phyloP scores from a whole-genome alignment of 768 basidiomycete species.

The Kwoniella shandongensis region DNA sequence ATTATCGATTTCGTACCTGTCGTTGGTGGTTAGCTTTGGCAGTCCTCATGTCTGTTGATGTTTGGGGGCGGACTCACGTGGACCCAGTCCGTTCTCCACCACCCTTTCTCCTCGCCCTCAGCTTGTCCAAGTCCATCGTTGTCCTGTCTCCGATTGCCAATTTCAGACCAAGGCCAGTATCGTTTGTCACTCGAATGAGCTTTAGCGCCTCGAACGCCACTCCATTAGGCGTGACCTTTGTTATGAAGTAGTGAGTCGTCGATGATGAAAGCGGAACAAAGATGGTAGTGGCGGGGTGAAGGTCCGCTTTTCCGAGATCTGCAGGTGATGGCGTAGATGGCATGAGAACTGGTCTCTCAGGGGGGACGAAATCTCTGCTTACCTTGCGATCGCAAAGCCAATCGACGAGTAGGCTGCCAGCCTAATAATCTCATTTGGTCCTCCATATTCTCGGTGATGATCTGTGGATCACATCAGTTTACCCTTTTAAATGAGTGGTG shows the following conservation, averaged over 20 bases:
- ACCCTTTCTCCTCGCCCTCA: conserved; percentile 36
- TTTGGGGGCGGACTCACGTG: conserved; percentile 9
- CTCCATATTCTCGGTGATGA: conserved; percentile 76
- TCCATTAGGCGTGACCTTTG: conserved; percentile 73
- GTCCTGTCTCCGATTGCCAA: conserved; percentile 34
- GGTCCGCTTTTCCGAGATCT: conserved; percentile 75
- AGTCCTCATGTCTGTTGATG: not conserved
- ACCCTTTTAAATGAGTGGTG: not conserved
- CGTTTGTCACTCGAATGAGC: conserved; percentile 24
- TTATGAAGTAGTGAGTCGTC: conserved; percentile 70
- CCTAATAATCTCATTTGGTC: conserved; percentile 81
- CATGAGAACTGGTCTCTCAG: too few relatives aligned
- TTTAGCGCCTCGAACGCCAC: conserved; percentile 81
- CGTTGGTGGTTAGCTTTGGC: not conserved
- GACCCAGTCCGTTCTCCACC: not conserved
- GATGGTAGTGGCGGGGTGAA: conserved; percentile 37
- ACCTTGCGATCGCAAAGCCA: conserved; percentile 72
- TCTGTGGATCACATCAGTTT: conserved; percentile 60
- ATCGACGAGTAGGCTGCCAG: conserved; percentile 67
- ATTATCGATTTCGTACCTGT: conserved; percentile 67
- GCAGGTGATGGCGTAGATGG: too few relatives aligned
- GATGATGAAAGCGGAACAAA: conserved; percentile 36
- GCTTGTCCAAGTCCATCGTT: conserved; percentile 32
- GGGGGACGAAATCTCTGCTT: conserved; percentile 22
- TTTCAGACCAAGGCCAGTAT: conserved; percentile 32